A percentile compares a stretch with the other conserved stretches of the same genome.
phyloP scores from a whole-genome alignment of 345 rosid genomes.

The Hibiscus mutabilis region DNA sequence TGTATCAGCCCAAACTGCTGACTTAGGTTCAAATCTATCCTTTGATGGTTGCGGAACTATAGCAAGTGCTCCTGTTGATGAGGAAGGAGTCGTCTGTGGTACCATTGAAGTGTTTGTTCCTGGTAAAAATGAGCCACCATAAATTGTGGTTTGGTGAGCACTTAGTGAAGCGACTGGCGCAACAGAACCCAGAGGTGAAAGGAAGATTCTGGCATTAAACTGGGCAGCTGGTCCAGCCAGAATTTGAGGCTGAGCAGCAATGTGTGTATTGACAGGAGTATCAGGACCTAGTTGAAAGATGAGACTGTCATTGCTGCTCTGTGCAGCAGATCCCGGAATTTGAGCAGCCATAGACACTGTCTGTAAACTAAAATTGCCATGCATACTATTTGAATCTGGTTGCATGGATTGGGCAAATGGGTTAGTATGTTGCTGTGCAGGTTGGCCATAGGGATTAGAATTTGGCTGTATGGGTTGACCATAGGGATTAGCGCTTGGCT shows the following conservation, averaged over 20 bases:
- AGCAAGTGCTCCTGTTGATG: background rate
- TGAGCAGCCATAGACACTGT: background rate
- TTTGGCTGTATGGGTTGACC: background rate
- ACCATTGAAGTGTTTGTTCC: background rate
- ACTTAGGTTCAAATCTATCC: background rate
- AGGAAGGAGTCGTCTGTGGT: background rate
- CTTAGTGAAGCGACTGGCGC: background rate
- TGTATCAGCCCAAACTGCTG: background rate
- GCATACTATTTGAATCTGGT: background rate
- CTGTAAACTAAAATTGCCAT: background rate
- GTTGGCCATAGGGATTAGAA: background rate
- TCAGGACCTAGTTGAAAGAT: background rate
- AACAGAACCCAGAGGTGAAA: background rate
- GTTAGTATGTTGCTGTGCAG: background rate
- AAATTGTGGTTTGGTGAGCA: background rate
- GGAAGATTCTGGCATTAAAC: background rate
- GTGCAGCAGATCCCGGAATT: background rate
- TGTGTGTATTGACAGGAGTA: too few species aligned
- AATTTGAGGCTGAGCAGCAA: too few species aligned
- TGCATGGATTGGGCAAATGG: background rate
- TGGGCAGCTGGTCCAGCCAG: background rate
- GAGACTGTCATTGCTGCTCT: background rate
- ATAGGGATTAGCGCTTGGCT: background rate
- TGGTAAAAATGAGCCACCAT: background rate
- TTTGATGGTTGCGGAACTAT: background rate